Evolutionary conservation across 1,284 basidiomycete species (phyloP), one percentile per base, ranked within the genome.

Genomic region (Moesziomyces antarcticus): DNA sequence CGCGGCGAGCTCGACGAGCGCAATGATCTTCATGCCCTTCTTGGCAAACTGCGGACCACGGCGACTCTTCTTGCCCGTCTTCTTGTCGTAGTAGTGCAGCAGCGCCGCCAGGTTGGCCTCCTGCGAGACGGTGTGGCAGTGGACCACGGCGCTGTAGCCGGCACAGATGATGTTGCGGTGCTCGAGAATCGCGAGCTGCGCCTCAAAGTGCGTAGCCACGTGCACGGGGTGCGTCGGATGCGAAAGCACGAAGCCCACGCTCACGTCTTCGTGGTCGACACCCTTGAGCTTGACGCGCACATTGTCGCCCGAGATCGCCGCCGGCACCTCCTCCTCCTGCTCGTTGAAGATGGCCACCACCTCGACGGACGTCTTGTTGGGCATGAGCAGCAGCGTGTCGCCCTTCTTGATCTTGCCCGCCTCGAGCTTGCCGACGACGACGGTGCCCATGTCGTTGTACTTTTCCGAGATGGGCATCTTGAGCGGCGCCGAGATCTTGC

Each of bases 71-170:
- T 81, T 82, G 51, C 82, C 82, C 65, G 81, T 84, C 69, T 82
- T 83, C 64, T 82, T 84, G 71, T 84, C 81, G 71, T 82, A 84
- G 76, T 84, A 84, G 76, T 84, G 82, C 62, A 84, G 55, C 43
- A 84, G 63, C 35, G 75, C 79, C 7, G 57, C 50, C 50, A 84
- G 52, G 51, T 44, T 76, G 30, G 80, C 75, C 60, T 84, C 82
- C 65, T 84, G 81, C 41, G 72, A 70, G 9, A 78, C 69, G 5
- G 81, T 78, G 72, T 84, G 82, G 44, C 80, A 80, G 61, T 84
- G 81, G 54, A 84, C 77, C 30, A 84, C 78, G 16, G 82, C 81
- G 40, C 68, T 75, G 73, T 82, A 84, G n/a, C 82, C 82, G 10
- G 81, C 76, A 49, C 77, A 78, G 63, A 84, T 84, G 65, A 83